These are phyloP conservation scores for Verticillium klebahnii DNA, from an alignment of 2,329 filamentous ascomycete genomes.

Conservation along the genomic window DNA sequence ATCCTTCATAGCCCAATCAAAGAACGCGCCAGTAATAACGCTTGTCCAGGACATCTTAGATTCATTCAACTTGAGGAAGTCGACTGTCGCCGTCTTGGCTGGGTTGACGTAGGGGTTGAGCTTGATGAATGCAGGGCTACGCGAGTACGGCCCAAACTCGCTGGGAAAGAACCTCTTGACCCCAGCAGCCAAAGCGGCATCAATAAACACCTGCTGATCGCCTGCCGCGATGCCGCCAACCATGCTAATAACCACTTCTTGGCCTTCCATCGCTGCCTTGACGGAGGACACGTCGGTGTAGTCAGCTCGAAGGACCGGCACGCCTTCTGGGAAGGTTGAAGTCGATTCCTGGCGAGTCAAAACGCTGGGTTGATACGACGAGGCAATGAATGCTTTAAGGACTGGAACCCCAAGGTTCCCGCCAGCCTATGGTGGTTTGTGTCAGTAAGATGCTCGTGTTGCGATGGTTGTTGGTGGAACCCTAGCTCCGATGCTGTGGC, in stretches of 20 bases:
- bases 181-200: constrained; percentile 53
- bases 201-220: constrained; percentile 32
- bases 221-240: constrained; percentile 32
- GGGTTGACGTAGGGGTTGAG: neutral
- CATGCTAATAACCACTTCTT: constrained; percentile 48
- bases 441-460: too few species aligned
- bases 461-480: too few species aligned
- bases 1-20: constrained; percentile 17
- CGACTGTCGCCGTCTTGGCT: neutral
- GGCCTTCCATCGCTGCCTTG: constrained; percentile 33
- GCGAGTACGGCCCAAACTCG: constrained; percentile 38
- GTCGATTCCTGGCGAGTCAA: constrained; percentile 44
- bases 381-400: constrained; percentile 27
- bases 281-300: neutral
- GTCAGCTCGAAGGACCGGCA: constrained; percentile 13
- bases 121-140: neutral
- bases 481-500: too few species aligned
- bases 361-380: constrained; percentile 45
- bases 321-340: constrained; percentile 24
- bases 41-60: constrained; percentile 2
- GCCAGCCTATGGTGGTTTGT: constrained; percentile 21
- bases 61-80: constrained; percentile 1
- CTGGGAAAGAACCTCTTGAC: constrained; percentile 59
- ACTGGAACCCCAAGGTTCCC: constrained; percentile 35
- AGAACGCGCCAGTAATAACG: constrained; percentile 16